Base-by-base conservation (phyloP, 2,329 filamentous ascomycete species). In the Ophiostoma quercus region DNA sequence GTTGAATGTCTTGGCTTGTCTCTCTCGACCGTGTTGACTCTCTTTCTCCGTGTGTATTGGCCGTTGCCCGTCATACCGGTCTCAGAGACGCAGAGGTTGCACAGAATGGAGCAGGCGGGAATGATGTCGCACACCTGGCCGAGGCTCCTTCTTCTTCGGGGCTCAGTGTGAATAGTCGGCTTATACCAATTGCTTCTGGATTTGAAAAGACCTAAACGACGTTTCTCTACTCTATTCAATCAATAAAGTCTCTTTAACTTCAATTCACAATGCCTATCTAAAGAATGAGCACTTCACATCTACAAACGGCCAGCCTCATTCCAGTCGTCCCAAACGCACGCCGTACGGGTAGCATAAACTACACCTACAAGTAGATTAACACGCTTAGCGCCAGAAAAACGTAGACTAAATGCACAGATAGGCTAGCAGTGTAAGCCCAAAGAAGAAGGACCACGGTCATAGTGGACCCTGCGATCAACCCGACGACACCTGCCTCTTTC, bases 401-500 rank as follows among this genome's bases (percentile, higher is more conserved):
- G 22, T 57, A 29, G 22, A 57, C 51, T 57, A 41, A 19, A 66
- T 8, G 32, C 43, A 29, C 12, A 41, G 34, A 62, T 54, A 57
- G 66, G 54, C 19, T n/a, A 67, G 29, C n/a, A 22, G 12, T 47
- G 57, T 47, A 9, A 16, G 22, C 22, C 39, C 39, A 37, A 66
- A 66, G 43, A 57, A 41, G 60, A 66, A 66, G 47, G 63, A 37
- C 68, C 63, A 29, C 11, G 25, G 41, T 63, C 39, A 9, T 22
- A 39, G 43, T 62, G 68, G 41, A 57, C 51, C 51, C 51, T 25
- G 22, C n/a, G 51, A 57, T 57, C 68, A 66, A 70, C 67, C 66
- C 39, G 16, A 37, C 47, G 51, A 37, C 68, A 70, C 68, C 68
- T 70, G 66, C 68, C 68, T 47, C 43, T 70, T 70, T 70, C 54